Percentiles rank a stretch among this genome's conserved stretches.
Evolutionary conservation across 768 basidiomycete genomes (phyloP).

Genomic region (Cystobasidium onofrii): DNA sequence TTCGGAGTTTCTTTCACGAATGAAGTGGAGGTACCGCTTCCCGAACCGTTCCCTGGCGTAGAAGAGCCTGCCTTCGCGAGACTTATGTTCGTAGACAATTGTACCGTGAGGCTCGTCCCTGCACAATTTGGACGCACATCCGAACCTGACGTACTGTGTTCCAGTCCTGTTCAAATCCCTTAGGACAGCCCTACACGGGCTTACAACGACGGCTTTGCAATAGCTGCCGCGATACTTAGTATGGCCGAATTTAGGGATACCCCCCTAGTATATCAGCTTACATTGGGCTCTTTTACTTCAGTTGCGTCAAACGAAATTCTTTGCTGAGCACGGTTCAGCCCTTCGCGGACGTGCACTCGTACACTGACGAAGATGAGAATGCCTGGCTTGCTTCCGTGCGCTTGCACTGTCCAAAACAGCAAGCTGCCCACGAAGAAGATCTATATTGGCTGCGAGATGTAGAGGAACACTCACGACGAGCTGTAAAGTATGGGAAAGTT

Average conservation of each 20-base stretch:
- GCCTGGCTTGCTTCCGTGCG: neutral
- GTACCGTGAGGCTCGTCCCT: neutral
- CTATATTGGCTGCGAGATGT: neutral
- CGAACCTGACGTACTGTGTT: neutral
- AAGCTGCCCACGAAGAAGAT: neutral
- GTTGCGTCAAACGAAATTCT: neutral
- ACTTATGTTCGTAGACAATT: neutral
- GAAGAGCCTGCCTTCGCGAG: neutral
- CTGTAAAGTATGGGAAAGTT: neutral
- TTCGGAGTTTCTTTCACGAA: conserved; percentile 14
- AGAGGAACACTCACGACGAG: neutral
- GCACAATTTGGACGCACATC: neutral
- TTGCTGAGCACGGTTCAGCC: neutral
- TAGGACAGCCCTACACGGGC: neutral
- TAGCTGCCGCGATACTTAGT: neutral
- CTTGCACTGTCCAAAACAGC: neutral
- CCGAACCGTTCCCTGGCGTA: neutral
- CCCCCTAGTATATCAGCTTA: too few species aligned
- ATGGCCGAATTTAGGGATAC: too few species aligned
- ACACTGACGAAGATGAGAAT: neutral
- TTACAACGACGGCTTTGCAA: neutral
- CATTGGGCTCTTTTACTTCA: neutral
- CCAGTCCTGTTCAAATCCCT: neutral
- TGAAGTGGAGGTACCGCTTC: conserved; percentile 8
- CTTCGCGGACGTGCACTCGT: neutral